Evolutionary conservation across 2,329 filamentous ascomycete species (phyloP).

Genomic region (Escovopsis weberi): DNA sequence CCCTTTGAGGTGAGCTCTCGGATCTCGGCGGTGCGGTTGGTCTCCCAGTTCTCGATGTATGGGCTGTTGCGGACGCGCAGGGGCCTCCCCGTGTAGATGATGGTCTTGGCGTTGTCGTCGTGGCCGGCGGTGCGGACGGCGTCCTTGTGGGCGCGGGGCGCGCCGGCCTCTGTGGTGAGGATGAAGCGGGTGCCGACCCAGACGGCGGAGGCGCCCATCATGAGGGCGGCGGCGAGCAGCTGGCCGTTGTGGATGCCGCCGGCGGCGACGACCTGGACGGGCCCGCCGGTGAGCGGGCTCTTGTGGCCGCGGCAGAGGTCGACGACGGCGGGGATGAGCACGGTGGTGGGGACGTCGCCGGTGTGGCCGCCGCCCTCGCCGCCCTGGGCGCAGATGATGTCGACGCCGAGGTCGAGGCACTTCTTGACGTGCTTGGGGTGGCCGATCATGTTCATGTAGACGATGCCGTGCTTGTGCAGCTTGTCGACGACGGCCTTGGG

Average conservation of each 20-base stretch:
- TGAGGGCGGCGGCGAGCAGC: constrained; percentile 75
- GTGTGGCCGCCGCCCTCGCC: constrained; percentile 96
- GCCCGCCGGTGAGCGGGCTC: constrained; percentile 72
- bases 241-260: constrained; percentile 91
- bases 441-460: constrained; percentile 99
- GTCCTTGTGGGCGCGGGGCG: constrained; percentile 87
- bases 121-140: constrained; percentile 82
- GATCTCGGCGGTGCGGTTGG: constrained; percentile 78
- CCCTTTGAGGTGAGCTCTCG: constrained; percentile 83
- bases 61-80: constrained; percentile 85
- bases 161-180: constrained; percentile 84
- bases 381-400: constrained; percentile 97
- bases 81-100: constrained; percentile 96
- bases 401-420: constrained; percentile 79
- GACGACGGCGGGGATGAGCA: constrained; percentile 87
- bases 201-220: constrained; percentile 82
- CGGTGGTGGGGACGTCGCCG: constrained; percentile 78
- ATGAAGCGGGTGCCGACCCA: constrained; percentile 98
- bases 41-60: constrained; percentile 95
- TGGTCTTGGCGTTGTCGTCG: constrained; percentile 90
- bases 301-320: constrained; percentile 67
- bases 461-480: constrained; percentile 72
- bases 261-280: constrained; percentile 84
- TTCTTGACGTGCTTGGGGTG: constrained; percentile 99
- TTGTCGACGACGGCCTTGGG: constrained; percentile 79